Percentiles rank a stretch among this genome's conserved stretches.
These are phyloP conservation scores for Plasmodium vinckei DNA, from an alignment of 169 alveolate species.

Conservation along the genomic window DNA sequence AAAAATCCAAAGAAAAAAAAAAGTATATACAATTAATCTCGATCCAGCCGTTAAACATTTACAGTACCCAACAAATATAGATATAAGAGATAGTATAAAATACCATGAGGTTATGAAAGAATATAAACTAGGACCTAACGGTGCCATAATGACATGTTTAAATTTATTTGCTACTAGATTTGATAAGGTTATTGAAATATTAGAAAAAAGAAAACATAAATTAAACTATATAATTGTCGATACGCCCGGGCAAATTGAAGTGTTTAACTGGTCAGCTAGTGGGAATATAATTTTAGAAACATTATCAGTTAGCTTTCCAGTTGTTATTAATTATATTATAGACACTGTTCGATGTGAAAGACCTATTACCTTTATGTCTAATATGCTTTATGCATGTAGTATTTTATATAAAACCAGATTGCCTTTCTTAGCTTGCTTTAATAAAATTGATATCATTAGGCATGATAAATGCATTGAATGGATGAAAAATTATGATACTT, in stretches of 20 bases:
- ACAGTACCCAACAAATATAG: slow-evolving; percentile 78
- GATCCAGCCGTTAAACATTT: slow-evolving; percentile 97
- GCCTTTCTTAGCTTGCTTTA: slow-evolving; percentile 95
- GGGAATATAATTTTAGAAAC: slow-evolving; percentile 97
- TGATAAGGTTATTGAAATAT: slow-evolving; percentile 92
- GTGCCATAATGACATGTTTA: slow-evolving; percentile 98
- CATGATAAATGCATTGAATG: slow-evolving; percentile 89
- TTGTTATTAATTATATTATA: slow-evolving; percentile 92
- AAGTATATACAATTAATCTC: slow-evolving; percentile 95
- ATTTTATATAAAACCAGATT: slow-evolving; percentile 95
- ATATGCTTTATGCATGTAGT: slow-evolving; percentile 97
- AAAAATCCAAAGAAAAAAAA: slow-evolving; percentile 83
- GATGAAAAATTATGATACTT: slow-evolving; percentile 93
- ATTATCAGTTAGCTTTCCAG: slow-evolving; percentile 94
- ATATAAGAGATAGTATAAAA: slow-evolving; percentile 97
- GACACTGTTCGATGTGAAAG: slow-evolving; percentile 96
- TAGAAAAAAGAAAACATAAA: slow-evolving; percentile 88
- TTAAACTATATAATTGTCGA: slow-evolving; percentile 95
- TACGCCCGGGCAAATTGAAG: slow-evolving; percentile 99
- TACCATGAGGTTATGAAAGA: slow-evolving; percentile 97
- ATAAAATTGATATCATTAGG: slow-evolving; percentile 92
- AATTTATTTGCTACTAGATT: slow-evolving; percentile 97
- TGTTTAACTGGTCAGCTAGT: slow-evolving; percentile 98
- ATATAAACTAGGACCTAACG: slow-evolving; percentile 98
- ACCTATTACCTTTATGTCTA: slow-evolving; percentile 98